Percentiles rank a stretch among this genome's conserved stretches.
Evolutionary conservation across 176 grass and related monocot species (phyloP).

Genomic region (Aegilops umbellulata): DNA sequence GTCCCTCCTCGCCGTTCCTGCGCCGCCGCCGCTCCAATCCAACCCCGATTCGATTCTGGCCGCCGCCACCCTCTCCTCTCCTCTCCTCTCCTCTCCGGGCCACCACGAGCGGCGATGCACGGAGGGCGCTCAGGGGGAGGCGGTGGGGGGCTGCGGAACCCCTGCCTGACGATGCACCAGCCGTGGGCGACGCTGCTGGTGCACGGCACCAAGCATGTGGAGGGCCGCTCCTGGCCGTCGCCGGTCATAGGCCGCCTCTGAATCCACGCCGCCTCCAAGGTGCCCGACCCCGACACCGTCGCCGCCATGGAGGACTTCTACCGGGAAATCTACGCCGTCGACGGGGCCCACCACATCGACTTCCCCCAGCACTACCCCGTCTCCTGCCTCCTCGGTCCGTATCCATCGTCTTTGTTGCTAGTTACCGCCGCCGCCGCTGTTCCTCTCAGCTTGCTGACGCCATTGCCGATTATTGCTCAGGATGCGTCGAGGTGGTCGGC

Average conservation of each 20-base stretch:
- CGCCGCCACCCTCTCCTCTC: no score
- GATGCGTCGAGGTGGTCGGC: conserved; percentile 76
- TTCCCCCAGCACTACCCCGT: conserved; percentile 81
- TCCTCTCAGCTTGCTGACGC: background rate
- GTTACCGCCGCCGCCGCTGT: background rate
- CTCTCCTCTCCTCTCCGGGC: background rate
- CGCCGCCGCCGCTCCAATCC: no score
- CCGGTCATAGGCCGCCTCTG: conserved; percentile 48
- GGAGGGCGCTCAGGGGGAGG: background rate
- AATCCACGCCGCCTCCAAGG: no score
- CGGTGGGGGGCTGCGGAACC: conserved; percentile 43
- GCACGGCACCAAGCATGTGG: conserved; percentile 87
- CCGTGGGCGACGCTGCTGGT: conserved; percentile 91
- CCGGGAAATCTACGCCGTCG: conserved; percentile 69
- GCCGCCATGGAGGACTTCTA: conserved; percentile 91
- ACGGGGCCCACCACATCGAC: conserved; percentile 58
- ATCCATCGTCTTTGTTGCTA: background rate
- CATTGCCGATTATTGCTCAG: background rate
- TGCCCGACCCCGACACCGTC: conserved; percentile 47
- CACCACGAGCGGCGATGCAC: background rate
- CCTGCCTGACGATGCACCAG: conserved; percentile 94
- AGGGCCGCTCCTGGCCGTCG: conserved; percentile 89
- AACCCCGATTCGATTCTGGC: background rate
- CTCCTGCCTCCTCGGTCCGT: conserved; percentile 67
- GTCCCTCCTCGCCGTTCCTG: no score